A percentile compares a stretch with the other conserved stretches of the same genome.
Conservation (phyloP, 768 basidiomycete genomes). For the Phylloporus rhodoxanthus region DNA sequence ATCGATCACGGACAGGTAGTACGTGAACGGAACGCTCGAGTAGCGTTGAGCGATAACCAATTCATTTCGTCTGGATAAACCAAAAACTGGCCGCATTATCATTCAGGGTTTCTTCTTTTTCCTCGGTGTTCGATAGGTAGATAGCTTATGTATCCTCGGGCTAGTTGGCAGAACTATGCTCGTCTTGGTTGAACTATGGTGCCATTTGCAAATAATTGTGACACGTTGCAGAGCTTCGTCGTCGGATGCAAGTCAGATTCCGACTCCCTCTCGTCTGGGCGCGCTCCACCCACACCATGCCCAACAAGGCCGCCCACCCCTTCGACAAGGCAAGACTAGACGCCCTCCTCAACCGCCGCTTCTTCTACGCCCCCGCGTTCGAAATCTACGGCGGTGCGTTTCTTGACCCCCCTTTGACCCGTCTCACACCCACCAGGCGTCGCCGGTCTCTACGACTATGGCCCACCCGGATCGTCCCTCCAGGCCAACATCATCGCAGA, state of each 20-base stretch:
- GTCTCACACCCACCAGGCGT: slow-evolving; percentile 53
- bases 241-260: slow-evolving; percentile 15
- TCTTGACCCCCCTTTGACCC: not conserved
- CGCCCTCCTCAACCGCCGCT: slow-evolving; percentile 78
- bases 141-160: too few relatives aligned
- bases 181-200: too few relatives aligned
- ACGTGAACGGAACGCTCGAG: too few relatives aligned
- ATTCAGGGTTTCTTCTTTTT: too few relatives aligned
- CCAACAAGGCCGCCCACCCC: slow-evolving; percentile 74
- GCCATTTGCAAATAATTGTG: too few relatives aligned
- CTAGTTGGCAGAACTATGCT: too few relatives aligned
- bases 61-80: too few relatives aligned
- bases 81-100: too few relatives aligned
- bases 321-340: slow-evolving; percentile 89
- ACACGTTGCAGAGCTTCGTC: too few relatives aligned
- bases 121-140: too few relatives aligned
- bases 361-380: slow-evolving; percentile 98
- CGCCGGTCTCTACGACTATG: slow-evolving; percentile 96
- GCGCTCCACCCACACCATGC: slow-evolving; percentile 26
- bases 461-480: slow-evolving; percentile 90
- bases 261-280: slow-evolving; percentile 1
- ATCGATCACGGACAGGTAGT: too few relatives aligned
- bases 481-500: slow-evolving; percentile 95
- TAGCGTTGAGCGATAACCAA: too few relatives aligned
- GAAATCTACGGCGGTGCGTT: slow-evolving; percentile 94